Base-by-base conservation (phyloP, 1,284 basidiomycete genomes). In the Cryptococcus floricola region DNA sequence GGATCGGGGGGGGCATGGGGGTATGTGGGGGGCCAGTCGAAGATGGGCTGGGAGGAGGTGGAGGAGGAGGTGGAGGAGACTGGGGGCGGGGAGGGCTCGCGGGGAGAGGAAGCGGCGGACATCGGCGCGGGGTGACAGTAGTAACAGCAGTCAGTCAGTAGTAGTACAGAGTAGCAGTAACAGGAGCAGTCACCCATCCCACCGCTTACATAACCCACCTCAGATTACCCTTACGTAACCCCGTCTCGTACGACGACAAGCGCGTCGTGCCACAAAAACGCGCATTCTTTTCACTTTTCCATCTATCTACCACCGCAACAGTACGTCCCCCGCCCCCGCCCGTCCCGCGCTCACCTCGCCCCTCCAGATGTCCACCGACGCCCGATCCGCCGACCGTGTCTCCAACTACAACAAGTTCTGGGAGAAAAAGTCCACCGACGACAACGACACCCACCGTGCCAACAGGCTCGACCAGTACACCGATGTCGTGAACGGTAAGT, bases 371-470 rank as follows among this genome's bases (percentile, higher is more conserved):
- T 59, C 71, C 56, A 71, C 66, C 65, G 91, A 96, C 75, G 87
- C 87, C 65, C 89, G 94, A 60, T 83, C 89, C 63, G 83, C 84
- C 67, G 80, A 82, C 67, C 91, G 93, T 60, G 91, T 98, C 53
- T 85, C 86, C 73, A 88, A 88, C 80, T 98, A 98, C 80, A 89
- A 87, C 67, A 86, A 87, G 74, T 94, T 92, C 80, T 98, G 95
- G 95, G 84, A 96, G 65, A 87, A 88, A 74, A 88, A 97, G 76
- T 81, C 86, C 31, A 79, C 80, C 45, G 83, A 88, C 68, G 92
- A 98, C 78, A 80, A 75, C 47, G 80, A 82, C 2, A 79, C 77
- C 34, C 85, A 91, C 77, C 88, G 83, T 66, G 81, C 86, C 56
- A 87, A 87, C 73, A 85, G 95, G 64, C 78, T 94, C 55, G 84